phyloP scores from a whole-genome alignment of 768 basidiomycete genomes.

The Kwoniella pini region DNA sequence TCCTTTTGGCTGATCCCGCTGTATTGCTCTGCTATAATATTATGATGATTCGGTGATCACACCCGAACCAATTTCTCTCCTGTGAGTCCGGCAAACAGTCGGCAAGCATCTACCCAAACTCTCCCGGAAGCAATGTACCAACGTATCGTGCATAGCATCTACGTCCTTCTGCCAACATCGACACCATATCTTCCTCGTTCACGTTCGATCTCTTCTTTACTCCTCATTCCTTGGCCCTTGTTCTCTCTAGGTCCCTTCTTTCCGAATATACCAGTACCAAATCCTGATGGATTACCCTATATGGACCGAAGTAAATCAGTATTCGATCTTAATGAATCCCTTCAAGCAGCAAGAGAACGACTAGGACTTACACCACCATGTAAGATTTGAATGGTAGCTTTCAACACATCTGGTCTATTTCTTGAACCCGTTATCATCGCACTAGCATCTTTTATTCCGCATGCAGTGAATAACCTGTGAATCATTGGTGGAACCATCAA shows the following conservation, averaged over 20 bases:
- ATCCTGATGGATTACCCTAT: conserved; percentile 47
- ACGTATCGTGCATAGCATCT: background rate
- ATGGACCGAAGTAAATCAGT: background rate
- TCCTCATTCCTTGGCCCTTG: conserved; percentile 72
- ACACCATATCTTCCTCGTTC: conserved; percentile 78
- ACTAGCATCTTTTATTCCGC: conserved; percentile 90
- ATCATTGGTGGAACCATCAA: conserved; percentile 83
- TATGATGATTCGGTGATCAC: no score
- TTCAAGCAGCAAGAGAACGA: background rate
- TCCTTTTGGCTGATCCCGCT: no score
- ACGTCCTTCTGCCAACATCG: conserved; percentile 56
- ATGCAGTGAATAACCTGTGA: conserved; percentile 82
- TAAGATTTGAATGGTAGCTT: conserved; percentile 76
- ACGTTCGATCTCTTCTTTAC: conserved; percentile 72
- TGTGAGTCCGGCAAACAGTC: no score
- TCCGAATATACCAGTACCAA: conserved; percentile 76
- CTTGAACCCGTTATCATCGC: conserved; percentile 94
- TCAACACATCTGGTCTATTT: conserved; percentile 82
- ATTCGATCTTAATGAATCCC: background rate
- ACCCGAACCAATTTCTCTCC: no score
- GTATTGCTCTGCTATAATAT: no score
- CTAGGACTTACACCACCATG: conserved; percentile 70
- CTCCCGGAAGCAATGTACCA: no score
- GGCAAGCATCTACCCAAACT: no score
- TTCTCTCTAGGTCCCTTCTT: conserved; percentile 69